Conservation (phyloP, 164 flowering plant species). For the Brasenia schreberi region DNA sequence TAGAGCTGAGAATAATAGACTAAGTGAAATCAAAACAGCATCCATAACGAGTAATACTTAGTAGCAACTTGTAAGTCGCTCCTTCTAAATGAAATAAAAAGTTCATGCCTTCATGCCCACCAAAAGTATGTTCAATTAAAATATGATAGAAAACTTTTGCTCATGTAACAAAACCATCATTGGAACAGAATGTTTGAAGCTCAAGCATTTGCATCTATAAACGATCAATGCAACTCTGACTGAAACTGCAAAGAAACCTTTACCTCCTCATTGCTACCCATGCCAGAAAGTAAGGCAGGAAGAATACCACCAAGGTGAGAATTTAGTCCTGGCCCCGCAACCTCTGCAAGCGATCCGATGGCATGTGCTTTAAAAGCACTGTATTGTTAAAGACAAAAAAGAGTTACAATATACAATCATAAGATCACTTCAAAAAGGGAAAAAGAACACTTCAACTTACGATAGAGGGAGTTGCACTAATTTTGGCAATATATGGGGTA, state of each 20-base stretch:
- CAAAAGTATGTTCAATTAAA: too few species aligned
- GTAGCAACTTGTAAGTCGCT: not conserved
- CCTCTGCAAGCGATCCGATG: slow-evolving; percentile 93
- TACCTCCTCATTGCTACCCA: slow-evolving; percentile 73
- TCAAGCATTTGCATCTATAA: too few species aligned
- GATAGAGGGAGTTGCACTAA: slow-evolving; percentile 86
- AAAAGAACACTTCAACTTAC: slow-evolving; percentile 33
- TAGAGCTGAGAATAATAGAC: too few species aligned
- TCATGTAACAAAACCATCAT: too few species aligned
- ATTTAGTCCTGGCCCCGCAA: slow-evolving; percentile 90
- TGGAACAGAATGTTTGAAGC: too few species aligned
- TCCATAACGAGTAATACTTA: too few species aligned
- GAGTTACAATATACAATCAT: too few species aligned
- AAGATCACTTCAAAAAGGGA: not conserved
- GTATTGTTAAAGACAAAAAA: slow-evolving; percentile 9
- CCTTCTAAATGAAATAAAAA: not conserved
- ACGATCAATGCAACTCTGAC: too few species aligned
- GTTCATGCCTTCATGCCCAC: not conserved
- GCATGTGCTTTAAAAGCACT: slow-evolving; percentile 99
- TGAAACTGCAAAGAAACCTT: not conserved
- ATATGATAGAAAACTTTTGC: not conserved
- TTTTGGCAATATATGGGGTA: slow-evolving; percentile 97
- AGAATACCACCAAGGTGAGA: slow-evolving; percentile 69
- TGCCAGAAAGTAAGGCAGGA: slow-evolving; percentile 81
- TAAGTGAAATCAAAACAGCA: too few species aligned